Conservation (phyloP, 2,329 filamentous ascomycete genomes). For the Emergomyces orientalis region DNA sequence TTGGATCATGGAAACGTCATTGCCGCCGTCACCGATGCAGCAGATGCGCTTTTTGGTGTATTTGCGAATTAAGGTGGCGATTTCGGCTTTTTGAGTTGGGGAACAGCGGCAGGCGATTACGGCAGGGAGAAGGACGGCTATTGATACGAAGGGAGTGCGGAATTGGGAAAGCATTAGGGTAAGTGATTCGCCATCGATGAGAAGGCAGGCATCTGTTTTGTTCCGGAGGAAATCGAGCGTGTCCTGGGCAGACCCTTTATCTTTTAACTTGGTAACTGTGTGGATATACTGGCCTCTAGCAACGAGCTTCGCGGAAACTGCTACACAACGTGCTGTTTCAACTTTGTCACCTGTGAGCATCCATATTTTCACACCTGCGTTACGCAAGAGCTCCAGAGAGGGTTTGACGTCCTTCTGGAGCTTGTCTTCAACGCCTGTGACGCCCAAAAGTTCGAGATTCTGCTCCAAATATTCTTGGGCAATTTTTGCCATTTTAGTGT, state of each 20-base stretch:
- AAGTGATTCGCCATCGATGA: slow-evolving; percentile 91
- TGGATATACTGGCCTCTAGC: slow-evolving; percentile 92
- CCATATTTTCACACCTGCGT: slow-evolving; percentile 98
- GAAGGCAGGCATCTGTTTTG: slow-evolving; percentile 75
- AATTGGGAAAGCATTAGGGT: slow-evolving; percentile 75
- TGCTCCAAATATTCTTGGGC: slow-evolving; percentile 74
- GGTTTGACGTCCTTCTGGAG: slow-evolving; percentile 93
- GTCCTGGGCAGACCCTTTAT: slow-evolving; percentile 76
- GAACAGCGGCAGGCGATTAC: slow-evolving; percentile 96
- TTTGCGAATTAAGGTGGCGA: slow-evolving; percentile 80
- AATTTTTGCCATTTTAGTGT: slow-evolving; percentile 69
- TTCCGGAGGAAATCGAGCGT: slow-evolving; percentile 79
- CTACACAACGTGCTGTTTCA: slow-evolving; percentile 92
- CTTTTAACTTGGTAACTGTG: slow-evolving; percentile 75
- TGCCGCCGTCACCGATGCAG: slow-evolving; percentile 95
- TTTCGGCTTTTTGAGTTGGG: slow-evolving; percentile 91
- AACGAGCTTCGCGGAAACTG: slow-evolving; percentile 88
- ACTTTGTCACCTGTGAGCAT: slow-evolving; percentile 99
- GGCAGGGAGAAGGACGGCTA: slow-evolving; percentile 77
- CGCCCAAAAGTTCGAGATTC: slow-evolving; percentile 86
- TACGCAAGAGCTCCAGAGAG: slow-evolving; percentile 85
- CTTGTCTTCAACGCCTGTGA: slow-evolving; percentile 96
- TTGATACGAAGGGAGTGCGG: slow-evolving; percentile 72
- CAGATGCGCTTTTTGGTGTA: slow-evolving; percentile 92
- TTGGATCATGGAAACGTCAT: slow-evolving; percentile 99